Base-by-base conservation (phyloP, 108 stramenopile genomes). In the Pseudonitzschia multiseries region DNA sequence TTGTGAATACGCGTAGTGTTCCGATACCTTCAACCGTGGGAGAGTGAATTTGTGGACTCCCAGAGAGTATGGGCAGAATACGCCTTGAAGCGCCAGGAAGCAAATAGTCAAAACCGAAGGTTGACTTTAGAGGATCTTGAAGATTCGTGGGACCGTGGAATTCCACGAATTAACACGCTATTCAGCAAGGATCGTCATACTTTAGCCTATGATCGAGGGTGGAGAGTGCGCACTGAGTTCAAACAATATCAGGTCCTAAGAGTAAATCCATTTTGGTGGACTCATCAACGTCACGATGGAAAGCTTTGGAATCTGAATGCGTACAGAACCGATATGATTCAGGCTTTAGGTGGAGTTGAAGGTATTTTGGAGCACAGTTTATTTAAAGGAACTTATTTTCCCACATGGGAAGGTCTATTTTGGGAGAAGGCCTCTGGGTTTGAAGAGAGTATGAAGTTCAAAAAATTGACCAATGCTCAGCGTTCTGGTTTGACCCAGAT, bases 351-450 rank as follows among this genome's bases (percentile, higher is more conserved):
- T 57, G 99, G 99, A 31, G 97, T 99, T 13, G 98, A 99, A 75
- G 98, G 98, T 51, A 98, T 99, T 70, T 81, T 99, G 62, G 99
- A 99, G 82, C 99, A 99, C 86, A 99, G 98, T 43, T 84, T 99
- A 29, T 99, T 99, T 87, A 98, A 98, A 79, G 99, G 99, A 27
- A 99, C 99, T 0, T 98, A 98, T 78, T 99, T 99, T 80, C 97
- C 97, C 42, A 98, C 99, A n/a, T 99, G 99, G 99, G 99, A 99
- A 79, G 99, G 99, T 79, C 89, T 99, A 6, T 99, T 99, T 79
- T 99, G 99, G 99, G 99, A 99, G 85, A 99, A 98, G 79, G 96
- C 98, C 10, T 97, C 95, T 70, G 98, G 98, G 17, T 99, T 99
- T 71, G 98, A 99, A 77, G 96, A 98, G 69, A 93, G 96, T 68